Evolutionary conservation across 257 asterid species (phyloP), one percentile per base, ranked within the genome.

Genomic region (Solanum chilense): DNA sequence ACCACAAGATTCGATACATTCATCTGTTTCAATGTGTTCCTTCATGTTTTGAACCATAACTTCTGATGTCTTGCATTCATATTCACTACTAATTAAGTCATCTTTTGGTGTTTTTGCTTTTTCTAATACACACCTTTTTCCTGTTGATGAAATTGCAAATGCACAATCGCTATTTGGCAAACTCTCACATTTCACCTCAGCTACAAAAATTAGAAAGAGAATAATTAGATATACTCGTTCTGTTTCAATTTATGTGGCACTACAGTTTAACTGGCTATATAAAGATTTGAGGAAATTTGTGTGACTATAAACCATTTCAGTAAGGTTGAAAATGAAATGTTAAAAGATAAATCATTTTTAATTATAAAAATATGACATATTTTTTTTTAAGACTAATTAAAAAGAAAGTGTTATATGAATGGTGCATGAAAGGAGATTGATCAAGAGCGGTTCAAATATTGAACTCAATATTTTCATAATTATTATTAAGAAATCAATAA

Each of bases 41-140:
- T 91, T 86, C 92, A 95, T 86, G 39, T 93, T 90, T 84, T 88
- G 95, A 86, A 93, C 96, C 13, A 94, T 85, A 52, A 95, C 98
- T 87, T 93, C 96, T 33, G 99, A 95, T 5, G 98, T 91, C 90
- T 92, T 92, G 88, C 99, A 96, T 85, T 93, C 93, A 90, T 91
- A 93, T 3, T 87, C 90, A 9, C 87, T 85, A 68, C 10, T 68
- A 3, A 68, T 27, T 87, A 74, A 84, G 3, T 94, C 95, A 10
- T 87, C 91, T 29, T 87, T 90, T 31, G 73, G 69, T 37, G 62
- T 39, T 41, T 62, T 39, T 88, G 71, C 90, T 41, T 94, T 94
- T 93, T 97, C 99, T 86, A 95, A 56, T 90, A 94, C 90, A 86
- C 98, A 97, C 86, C 99, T 93, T 91, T 97, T 93, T 45, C 98